Evolutionary conservation across 805 yeast species (phyloP).

Genomic region (Vanderwaltozyma yarrowii): DNA sequence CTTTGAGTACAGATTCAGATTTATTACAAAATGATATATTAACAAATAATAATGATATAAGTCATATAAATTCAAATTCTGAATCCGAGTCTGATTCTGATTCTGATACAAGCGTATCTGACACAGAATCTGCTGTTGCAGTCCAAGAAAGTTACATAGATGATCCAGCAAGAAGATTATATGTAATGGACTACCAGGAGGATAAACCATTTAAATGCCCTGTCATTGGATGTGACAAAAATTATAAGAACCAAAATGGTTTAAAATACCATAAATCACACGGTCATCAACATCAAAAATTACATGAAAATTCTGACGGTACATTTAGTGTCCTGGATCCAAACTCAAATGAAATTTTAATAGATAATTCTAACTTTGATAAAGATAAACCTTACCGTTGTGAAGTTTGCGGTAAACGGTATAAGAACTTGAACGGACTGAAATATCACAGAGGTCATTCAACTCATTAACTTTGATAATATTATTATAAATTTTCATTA

Average conservation of each 20-base stretch:
- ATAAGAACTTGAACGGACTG: constrained; percentile 90
- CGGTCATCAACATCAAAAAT: constrained; percentile 93
- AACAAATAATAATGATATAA: neutral
- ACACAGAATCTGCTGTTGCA: neutral
- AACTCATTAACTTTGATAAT: constrained; percentile 71
- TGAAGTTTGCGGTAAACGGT: constrained; percentile 95
- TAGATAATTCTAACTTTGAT: constrained; percentile 90
- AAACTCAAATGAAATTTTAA: constrained; percentile 74
- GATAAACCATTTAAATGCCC: constrained; percentile 96
- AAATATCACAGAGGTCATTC: constrained; percentile 97
- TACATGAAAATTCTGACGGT: constrained; percentile 87
- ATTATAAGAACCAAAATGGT: constrained; percentile 95
- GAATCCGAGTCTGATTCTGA: neutral
- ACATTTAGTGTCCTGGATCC: constrained; percentile 90
- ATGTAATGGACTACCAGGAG: constrained; percentile 85
- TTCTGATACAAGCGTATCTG: constrained; percentile 1
- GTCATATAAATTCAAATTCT: neutral
- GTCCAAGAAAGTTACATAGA: constrained; percentile 65
- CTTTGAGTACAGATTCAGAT: too few relatives aligned
- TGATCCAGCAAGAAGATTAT: constrained; percentile 91
- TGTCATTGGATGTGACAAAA: constrained; percentile 95
- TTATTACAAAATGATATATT: too few relatives aligned
- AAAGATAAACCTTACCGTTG: constrained; percentile 97
- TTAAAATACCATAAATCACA: constrained; percentile 90
- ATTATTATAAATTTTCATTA: too few relatives aligned